Conservation (phyloP, 139 green algal species). For the Chlamydomonas incerta region DNA sequence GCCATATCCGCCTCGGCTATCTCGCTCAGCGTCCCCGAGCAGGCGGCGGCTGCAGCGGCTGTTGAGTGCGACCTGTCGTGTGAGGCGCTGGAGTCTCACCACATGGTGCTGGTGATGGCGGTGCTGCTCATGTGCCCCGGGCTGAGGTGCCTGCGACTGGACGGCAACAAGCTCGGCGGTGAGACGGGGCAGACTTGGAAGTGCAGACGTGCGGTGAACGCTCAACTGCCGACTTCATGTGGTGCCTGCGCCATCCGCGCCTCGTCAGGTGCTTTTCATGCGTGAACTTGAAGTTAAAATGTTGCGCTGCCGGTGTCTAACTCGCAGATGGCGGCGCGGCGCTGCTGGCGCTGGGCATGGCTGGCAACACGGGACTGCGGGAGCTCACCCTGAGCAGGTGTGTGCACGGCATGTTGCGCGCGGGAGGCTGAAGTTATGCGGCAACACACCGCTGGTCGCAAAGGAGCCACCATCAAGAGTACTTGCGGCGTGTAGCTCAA, state of each 20-base stretch:
- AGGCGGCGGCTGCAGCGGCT: neutral
- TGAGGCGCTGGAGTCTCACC: slow-evolving; percentile 23
- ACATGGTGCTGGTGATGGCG: slow-evolving; percentile 32
- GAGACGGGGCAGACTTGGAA: too few species aligned
- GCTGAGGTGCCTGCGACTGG: slow-evolving; percentile 1
- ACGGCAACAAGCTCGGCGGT: slow-evolving; percentile 27
- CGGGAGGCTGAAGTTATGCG: too few species aligned
- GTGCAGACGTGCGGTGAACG: too few species aligned
- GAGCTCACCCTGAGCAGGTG: slow-evolving; percentile 32
- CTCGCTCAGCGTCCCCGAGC: neutral
- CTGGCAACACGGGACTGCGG: slow-evolving; percentile 10
- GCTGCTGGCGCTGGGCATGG: slow-evolving; percentile 20
- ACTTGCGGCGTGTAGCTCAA: too few species aligned
- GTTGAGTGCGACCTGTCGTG: slow-evolving; percentile 23
- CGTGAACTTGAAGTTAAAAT: too few species aligned
- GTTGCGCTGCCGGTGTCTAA: too few species aligned
- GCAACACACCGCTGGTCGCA: too few species aligned
- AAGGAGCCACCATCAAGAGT: too few species aligned
- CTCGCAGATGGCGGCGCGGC: slow-evolving; percentile 11
- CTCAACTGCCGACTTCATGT: too few species aligned
- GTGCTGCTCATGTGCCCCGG: slow-evolving; percentile 7
- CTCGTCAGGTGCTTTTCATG: too few species aligned
- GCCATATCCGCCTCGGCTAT: neutral
- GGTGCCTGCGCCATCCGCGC: too few species aligned
- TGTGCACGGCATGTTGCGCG: neutral